phyloP scores from a whole-genome alignment of 2,329 filamentous ascomycete species.

The Fusarium sp. region DNA sequence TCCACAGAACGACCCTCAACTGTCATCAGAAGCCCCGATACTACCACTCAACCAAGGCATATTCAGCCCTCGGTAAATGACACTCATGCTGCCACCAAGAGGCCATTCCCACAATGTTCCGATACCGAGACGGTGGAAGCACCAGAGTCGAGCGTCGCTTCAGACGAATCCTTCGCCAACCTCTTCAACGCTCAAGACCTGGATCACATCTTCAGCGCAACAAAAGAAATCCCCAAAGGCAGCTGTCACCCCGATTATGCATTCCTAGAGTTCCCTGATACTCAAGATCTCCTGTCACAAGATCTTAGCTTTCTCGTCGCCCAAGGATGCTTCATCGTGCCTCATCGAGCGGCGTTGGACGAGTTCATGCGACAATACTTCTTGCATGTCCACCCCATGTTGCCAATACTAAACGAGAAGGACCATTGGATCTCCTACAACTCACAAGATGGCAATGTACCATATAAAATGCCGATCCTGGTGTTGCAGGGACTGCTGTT shows the following conservation, averaged over 20 bases:
- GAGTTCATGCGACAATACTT: conserved; percentile 51
- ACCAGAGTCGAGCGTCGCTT: not conserved
- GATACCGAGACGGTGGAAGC: too few relatives aligned
- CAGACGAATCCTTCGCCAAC: not conserved
- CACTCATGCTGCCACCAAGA: not conserved
- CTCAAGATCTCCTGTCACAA: conserved; percentile 40
- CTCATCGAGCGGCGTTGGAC: conserved; percentile 42
- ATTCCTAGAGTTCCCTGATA: conserved; percentile 43
- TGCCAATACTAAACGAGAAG: conserved; percentile 47
- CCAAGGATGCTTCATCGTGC: conserved; percentile 48
- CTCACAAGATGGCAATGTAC: conserved; percentile 15
- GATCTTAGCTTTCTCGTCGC: conserved; percentile 45
- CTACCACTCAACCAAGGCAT: not conserved
- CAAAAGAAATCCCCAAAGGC: not conserved
- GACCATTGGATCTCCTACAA: conserved; percentile 46
- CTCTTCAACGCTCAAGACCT: not conserved
- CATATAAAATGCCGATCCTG: conserved; percentile 40
- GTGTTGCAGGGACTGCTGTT: conserved; percentile 45
- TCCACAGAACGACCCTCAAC: not conserved
- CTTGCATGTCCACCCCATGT: conserved; percentile 49
- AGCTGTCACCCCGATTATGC: conserved; percentile 41
- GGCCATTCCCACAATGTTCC: too few relatives aligned
- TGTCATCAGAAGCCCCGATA: not conserved
- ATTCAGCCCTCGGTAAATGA: not conserved
- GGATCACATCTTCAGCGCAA: not conserved